Evolutionary conservation across 257 asterid species (phyloP), one percentile per base, ranked within the genome.

Genomic region (Przewalskia tangutica): DNA sequence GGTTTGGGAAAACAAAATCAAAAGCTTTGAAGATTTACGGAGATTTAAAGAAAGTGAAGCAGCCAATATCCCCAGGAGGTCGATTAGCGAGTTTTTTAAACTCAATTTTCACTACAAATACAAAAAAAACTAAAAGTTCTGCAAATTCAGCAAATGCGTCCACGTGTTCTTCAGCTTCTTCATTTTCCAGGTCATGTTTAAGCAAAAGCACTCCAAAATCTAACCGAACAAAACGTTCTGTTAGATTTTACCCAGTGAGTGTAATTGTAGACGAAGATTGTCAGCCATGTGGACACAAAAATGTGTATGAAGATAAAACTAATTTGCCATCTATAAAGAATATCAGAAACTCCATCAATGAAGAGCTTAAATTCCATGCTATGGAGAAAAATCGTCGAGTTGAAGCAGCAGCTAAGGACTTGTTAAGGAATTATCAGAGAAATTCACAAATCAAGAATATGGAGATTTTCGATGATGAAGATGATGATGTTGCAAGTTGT

Each of bases 41-140:
- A 76, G 96, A 93, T 23, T 76, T 94, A 89, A 94, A 92, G 94
- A 93, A 93, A 60, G 96, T 84, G 14, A 92, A 92, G 88, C 98
- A 94, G 84, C 98, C 98, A 58, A 92, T 90, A 58, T 94, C 98
- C 3, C 98, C 98, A 11, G 97, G 97, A 18, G 93, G 96, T 14
- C 87, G 85, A 50, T 89, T 95, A 12, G 94, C 97, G 9, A 95
- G 90, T 48, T 92, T 95, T 80, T 82, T 95, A 70, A 91, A 95
- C 88, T 87, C 98, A 17, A 85, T 95, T 0, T 95, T 95, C 88
- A 85, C 95, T 55, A 82, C 91, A 56, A 90, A 87, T 76, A 20
- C 88, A 38, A 94, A 90, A 73, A 91, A 91, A 59, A 81, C 91
- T 2, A 95, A 89, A 81, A 66, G 81, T 81, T 79, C 86, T 23